Percentiles rank a stretch among this genome's conserved stretches.
Evolutionary conservation across 805 yeast species (phyloP).

Genomic region (Candida insectorum): DNA sequence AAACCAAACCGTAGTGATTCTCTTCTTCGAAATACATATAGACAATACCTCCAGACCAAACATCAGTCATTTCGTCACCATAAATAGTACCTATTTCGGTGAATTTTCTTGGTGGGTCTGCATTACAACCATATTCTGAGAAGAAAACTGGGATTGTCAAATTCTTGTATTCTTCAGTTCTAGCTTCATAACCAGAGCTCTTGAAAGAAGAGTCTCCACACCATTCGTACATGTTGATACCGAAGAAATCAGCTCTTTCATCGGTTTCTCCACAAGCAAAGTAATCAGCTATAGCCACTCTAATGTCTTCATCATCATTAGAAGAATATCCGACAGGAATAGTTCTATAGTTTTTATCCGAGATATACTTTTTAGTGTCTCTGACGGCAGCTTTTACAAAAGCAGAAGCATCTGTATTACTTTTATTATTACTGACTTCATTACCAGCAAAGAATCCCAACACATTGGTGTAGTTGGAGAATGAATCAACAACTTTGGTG

Average conservation of each 20-base stretch:
- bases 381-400: constrained; percentile 95
- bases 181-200: constrained; percentile 63
- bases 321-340: constrained; percentile 96
- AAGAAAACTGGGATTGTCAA: constrained; percentile 79
- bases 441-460: constrained; percentile 97
- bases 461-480: constrained; percentile 74
- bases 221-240: constrained; percentile 88
- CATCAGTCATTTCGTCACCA: constrained; percentile 72
- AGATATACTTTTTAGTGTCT: constrained; percentile 77
- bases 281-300: constrained; percentile 77
- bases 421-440: constrained; percentile 83
- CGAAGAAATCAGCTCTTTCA: constrained; percentile 73
- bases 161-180: constrained; percentile 71
- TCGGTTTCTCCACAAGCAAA: constrained; percentile 74
- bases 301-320: constrained; percentile 80
- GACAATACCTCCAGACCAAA: constrained; percentile 93
- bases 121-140: constrained; percentile 88
- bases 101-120: constrained; percentile 68
- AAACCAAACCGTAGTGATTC: constrained; percentile 78
- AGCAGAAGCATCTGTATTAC: constrained; percentile 88
- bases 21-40: constrained; percentile 88
- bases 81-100: constrained; percentile 70
- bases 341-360: constrained; percentile 57
- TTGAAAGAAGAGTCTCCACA: constrained; percentile 64
- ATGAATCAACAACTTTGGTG: constrained; percentile 74